Evolutionary conservation across 306 rosid genomes (phyloP), one percentile per base, ranked within the genome.

Genomic region (Biancaea sappan): DNA sequence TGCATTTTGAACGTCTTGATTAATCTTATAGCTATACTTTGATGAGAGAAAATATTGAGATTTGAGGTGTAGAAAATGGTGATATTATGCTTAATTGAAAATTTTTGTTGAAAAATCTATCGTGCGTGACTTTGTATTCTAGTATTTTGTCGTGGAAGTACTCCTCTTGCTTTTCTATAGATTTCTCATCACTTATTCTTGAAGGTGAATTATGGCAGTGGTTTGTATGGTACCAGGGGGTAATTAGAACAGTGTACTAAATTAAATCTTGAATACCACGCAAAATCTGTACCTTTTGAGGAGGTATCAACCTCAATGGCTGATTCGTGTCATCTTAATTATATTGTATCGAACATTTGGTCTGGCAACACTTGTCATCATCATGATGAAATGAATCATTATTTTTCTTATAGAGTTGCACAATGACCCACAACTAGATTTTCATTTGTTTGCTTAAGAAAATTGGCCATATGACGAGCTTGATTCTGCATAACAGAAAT

Each of bases 31-130:
- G 43, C 8, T 32, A 15, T 32, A n/a, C 24, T 59, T 2, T 32
- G n/a, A 61, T 61, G 67, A 61, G 46, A 34, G 14, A 10, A 47
- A 18, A 18, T 61, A 34, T 61, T 18, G 68, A 19, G 48, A 56
- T 62, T n/a, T n/a, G n/a, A n/a, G n/a, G 14, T 62, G 68, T 62
- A 35, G 68, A 62, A 62, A 35, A 35, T 62, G 48, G 3, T 16
- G 21, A n/a, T 61, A 37, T 35, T 62, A 48, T 46, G 22, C 28
- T 18, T 32, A 7, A 18, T 62, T 62, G 48, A 62, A 35, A 4
- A 8, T 35, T 62, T 24, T 19, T 62, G 35, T 18, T 35, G 68
- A 41, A 62, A 37, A 62, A 19, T 29, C 18, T 37, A 60, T 8
- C 6, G 16, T 13, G 48, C 31, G 21, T 62, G 68, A 18, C 18